These are phyloP conservation scores for Vigna trinervia DNA, from an alignment of 306 rosid genomes.

Conservation along the genomic window DNA sequence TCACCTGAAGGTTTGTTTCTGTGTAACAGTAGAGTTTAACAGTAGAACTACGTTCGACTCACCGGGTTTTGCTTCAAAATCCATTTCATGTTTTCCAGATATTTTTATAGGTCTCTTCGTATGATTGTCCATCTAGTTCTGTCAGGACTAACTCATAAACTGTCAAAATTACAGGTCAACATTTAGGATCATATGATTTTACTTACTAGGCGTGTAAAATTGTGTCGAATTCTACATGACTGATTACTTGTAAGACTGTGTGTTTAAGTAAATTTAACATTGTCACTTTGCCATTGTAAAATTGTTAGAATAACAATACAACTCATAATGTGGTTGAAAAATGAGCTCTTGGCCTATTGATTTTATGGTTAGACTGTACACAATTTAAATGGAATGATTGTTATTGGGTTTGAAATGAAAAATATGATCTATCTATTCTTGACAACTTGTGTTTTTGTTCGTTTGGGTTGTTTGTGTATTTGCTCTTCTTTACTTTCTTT, in stretches of 20 bases:
- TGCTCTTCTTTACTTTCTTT: constrained; percentile 11
- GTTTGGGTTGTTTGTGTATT: not conserved
- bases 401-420: constrained; percentile 29
- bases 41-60: constrained; percentile 3
- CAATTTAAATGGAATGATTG: constrained; percentile 17
- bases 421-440: not conserved
- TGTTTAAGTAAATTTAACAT: not conserved
- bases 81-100: not conserved
- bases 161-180: constrained; percentile 21
- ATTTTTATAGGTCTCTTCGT: no score
- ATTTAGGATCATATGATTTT: constrained; percentile 18
- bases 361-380: constrained; percentile 6
- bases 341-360: not conserved
- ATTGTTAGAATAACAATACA: not conserved
- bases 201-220: constrained; percentile 8
- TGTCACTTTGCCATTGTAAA: constrained; percentile 27
- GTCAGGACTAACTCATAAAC: not conserved
- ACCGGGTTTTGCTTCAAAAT: constrained; percentile 7
- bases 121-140: not conserved
- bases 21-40: constrained; percentile 12
- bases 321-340: not conserved
- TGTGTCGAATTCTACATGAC: constrained; percentile 13
- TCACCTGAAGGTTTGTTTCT: constrained; percentile 37
- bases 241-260: not conserved
- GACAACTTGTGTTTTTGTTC: not conserved